phyloP scores from a whole-genome alignment of 352 stramenopile species.

The Pythium volutum region DNA sequence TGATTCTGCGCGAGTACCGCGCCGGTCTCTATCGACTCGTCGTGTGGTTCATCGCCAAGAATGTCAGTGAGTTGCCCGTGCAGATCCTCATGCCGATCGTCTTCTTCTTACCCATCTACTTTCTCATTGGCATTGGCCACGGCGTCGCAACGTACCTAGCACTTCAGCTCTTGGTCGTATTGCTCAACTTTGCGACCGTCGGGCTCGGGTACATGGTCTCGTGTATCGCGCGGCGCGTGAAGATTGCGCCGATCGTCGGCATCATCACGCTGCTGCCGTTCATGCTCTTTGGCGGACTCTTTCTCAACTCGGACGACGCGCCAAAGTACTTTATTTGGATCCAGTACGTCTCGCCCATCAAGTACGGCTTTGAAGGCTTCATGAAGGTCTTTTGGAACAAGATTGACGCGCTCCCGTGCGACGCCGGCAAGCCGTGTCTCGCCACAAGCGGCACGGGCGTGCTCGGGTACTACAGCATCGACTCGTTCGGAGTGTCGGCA shows the following conservation, averaged over 20 bases:
- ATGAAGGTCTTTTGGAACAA: slow-evolving; percentile 32
- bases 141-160: slow-evolving; percentile 25
- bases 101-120: slow-evolving; percentile 37
- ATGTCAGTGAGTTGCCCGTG: slow-evolving; percentile 32
- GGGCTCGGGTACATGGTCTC: slow-evolving; percentile 35
- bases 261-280: slow-evolving; percentile 37
- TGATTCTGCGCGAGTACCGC: slow-evolving; percentile 34
- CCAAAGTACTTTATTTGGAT: slow-evolving; percentile 38
- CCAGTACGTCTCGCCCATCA: slow-evolving; percentile 31
- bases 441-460: slow-evolving; percentile 35
- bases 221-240: slow-evolving; percentile 25
- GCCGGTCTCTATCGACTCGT: slow-evolving; percentile 26
- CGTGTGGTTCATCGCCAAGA: slow-evolving; percentile 37
- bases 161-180: slow-evolving; percentile 28
- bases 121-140: slow-evolving; percentile 33
- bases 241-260: slow-evolving; percentile 34
- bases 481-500: slow-evolving; percentile 26
- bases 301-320: slow-evolving; percentile 30
- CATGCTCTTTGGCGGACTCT: slow-evolving; percentile 38
- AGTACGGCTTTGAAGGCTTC: slow-evolving; percentile 34
- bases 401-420: slow-evolving; percentile 18
- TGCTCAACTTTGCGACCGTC: slow-evolving; percentile 14
- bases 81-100: slow-evolving; percentile 27
- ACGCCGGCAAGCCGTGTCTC: slow-evolving; percentile 30
- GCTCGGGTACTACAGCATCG: slow-evolving; percentile 46